Base-by-base conservation (phyloP, 2,329 filamentous ascomycete genomes). In the Aureobasidium sp. region DNA sequence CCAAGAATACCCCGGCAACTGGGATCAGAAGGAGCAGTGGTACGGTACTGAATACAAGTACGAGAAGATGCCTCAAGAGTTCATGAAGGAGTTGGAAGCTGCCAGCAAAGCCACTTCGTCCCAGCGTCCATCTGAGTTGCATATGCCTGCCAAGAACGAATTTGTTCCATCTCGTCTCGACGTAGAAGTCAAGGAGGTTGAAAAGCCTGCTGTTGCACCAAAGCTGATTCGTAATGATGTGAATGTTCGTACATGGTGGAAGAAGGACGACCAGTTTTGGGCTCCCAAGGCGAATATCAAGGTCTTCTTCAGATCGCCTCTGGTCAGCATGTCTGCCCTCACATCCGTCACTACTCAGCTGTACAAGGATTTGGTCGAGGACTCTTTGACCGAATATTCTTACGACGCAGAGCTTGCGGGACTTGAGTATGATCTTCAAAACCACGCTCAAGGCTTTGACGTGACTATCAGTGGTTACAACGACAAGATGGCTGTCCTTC, bases 241-340 rank as follows among this genome's bases (percentile, higher is more conserved):
- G 6, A 78, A 86, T 37, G 86, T 90, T 0, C 86, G 92, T 34
- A 88, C 90, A 2, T 99, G 94, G 94, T 97, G 87, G 80, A 99
- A 99, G 80, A 97, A 97, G 76, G 94, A 99, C 70, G 94, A 99
- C 69, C 91, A 87, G 0, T 99, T 97, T 75, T 97, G 93, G 92
- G 94, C 97, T 10, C 94, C 94, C 9, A 96, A 96, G 74, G 94
- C 90, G 3, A 94, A 91, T 63, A 79, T 97, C 20, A 84, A 91
- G 66, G 84, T 96, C 66, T 90, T 87, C 67, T 81, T 95, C 67
- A 85, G 87, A 68, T 96, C 87, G 63, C 89, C 91, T 0, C 76
- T 96, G 50, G 86, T 89, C n/a, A 87, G 86, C 72, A 83, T 89
- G 1, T 91, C 89, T 5, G 89, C 91, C 1, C 86, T 88, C 62